Evolutionary conservation across 495 filamentous ascomycete species (phyloP).

Genomic region (Aspergillus baeticus): DNA sequence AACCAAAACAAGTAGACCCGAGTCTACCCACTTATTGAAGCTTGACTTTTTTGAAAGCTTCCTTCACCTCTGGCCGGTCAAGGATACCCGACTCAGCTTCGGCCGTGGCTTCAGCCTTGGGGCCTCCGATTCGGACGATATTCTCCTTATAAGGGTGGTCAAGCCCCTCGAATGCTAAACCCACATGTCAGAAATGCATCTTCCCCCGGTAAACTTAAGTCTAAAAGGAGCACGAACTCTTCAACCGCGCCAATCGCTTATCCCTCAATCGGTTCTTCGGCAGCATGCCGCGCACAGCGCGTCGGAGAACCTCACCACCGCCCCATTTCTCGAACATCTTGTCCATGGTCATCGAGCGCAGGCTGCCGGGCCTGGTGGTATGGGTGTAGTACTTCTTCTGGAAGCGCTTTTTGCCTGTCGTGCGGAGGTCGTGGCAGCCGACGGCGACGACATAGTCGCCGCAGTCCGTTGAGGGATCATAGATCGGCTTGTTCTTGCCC

Average conservation of each 20-base stretch:
- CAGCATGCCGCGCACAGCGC: constrained; percentile 94
- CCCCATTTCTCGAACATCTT: constrained; percentile 90
- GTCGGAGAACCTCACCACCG: constrained; percentile 87
- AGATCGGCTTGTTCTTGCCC: constrained; percentile 99
- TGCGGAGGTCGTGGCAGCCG: constrained; percentile 80
- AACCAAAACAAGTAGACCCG: constrained; percentile 9
- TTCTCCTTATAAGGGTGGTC: constrained; percentile 91
- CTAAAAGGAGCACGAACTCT: constrained; percentile 54
- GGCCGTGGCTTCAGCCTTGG: neutral
- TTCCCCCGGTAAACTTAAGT: neutral
- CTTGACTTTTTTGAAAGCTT: constrained; percentile 47
- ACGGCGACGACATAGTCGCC: constrained; percentile 97
- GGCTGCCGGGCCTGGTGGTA: constrained; percentile 82
- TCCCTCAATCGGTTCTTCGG: constrained; percentile 93
- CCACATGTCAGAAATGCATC: constrained; percentile 9
- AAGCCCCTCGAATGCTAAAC: constrained; percentile 80
- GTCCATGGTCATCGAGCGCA: constrained; percentile 92
- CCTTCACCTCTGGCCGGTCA: constrained; percentile 44
- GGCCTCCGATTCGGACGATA: constrained; percentile 66
- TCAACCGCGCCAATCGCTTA: constrained; percentile 81
- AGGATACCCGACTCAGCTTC: constrained; percentile 28
- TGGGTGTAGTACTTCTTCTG: constrained; percentile 96
- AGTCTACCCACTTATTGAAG: constrained; percentile 18
- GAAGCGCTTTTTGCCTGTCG: constrained; percentile 85
- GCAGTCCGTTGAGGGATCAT: constrained; percentile 93